These are phyloP conservation scores for Saccharomyces mikatae DNA, from an alignment of 805 yeast genomes.

Conservation along the genomic window DNA sequence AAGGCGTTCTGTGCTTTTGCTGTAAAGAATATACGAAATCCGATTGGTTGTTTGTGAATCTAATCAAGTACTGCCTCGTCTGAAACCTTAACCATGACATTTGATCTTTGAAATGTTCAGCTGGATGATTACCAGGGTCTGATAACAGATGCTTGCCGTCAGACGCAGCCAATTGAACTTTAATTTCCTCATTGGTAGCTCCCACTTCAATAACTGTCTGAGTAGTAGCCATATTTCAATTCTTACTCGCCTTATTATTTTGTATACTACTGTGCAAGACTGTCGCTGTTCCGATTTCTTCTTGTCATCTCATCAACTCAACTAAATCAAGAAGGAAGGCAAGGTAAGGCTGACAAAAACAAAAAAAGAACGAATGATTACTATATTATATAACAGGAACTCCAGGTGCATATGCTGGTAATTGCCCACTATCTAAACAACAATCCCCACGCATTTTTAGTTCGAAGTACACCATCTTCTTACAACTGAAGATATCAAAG, in stretches of 20 bases:
- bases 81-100: slow-evolving; percentile 49
- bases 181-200: neutral
- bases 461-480: neutral
- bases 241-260: neutral
- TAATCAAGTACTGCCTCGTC: slow-evolving; percentile 47
- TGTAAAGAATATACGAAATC: slow-evolving; percentile 52
- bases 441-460: neutral
- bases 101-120: slow-evolving; percentile 52
- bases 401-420: neutral
- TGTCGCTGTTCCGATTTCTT: neutral
- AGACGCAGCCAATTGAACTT: neutral
- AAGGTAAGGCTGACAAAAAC: neutral
- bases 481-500: neutral
- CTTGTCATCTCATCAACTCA: neutral
- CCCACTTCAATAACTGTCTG: neutral
- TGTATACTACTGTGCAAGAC: neutral
- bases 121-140: slow-evolving; percentile 73
- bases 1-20: slow-evolving; percentile 36
- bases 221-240: neutral
- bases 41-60: slow-evolving; percentile 60
- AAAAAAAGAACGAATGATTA: neutral
- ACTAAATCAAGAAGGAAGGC: neutral
- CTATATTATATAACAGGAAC: neutral
- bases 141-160: slow-evolving; percentile 15
- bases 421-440: neutral